Evolutionary conservation across 768 basidiomycete species (phyloP).

Genomic region (Mycena leptocephala): DNA sequence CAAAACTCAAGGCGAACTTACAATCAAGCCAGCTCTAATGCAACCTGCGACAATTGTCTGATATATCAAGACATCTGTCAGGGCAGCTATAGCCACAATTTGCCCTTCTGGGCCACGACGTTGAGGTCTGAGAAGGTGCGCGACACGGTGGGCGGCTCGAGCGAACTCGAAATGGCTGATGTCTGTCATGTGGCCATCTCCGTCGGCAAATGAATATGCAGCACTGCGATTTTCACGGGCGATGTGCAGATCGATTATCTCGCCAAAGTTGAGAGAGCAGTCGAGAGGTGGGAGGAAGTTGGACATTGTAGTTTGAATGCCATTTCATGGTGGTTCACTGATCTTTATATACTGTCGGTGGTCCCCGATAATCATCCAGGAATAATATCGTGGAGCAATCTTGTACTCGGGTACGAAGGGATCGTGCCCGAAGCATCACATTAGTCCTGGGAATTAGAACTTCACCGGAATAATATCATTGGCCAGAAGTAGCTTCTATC

Average conservation of each 20-base stretch:
- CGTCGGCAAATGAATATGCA: conserved; percentile 44
- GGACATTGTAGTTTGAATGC: conserved; percentile 15
- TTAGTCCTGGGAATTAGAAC: too few species aligned
- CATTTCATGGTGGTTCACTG: neutral
- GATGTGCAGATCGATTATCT: conserved; percentile 22
- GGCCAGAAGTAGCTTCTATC: too few species aligned
- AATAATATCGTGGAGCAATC: neutral
- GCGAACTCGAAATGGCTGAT: conserved; percentile 62
- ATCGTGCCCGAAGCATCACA: too few species aligned
- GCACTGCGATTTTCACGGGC: neutral
- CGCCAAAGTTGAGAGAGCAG: conserved; percentile 25
- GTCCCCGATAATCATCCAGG: neutral
- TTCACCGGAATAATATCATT: too few species aligned
- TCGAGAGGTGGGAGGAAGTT: conserved; percentile 23
- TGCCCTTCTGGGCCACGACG: conserved; percentile 49
- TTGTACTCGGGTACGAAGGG: neutral
- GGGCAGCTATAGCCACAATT: conserved; percentile 55
- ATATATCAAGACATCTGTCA: conserved; percentile 54
- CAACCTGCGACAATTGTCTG: conserved; percentile 58
- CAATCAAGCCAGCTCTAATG: conserved; percentile 55
- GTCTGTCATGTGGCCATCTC: conserved; percentile 35
- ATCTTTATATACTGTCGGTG: neutral
- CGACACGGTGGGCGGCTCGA: conserved; percentile 61
- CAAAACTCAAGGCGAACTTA: conserved; percentile 32
- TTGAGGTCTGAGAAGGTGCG: conserved; percentile 55